Evolutionary conservation across 371 early-diverging fungal species (phyloP), one percentile per base, ranked within the genome.

Genomic region (Circinella minor): DNA sequence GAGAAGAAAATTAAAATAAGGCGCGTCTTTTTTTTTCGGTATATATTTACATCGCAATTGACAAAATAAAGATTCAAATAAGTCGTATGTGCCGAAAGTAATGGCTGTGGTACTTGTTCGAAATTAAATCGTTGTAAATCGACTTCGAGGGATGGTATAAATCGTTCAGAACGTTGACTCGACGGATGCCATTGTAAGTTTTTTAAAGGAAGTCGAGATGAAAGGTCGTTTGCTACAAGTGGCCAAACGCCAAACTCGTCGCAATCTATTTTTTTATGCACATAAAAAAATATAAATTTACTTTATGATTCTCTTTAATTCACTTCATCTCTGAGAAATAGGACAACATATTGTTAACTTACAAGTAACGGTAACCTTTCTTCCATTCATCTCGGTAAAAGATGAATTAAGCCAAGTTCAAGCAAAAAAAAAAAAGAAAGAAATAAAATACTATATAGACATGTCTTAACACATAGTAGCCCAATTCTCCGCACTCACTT

Each of bases 121-220:
- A 77, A 68, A 18, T 77, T 82, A 71, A 90, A 94, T 6, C 89
- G 87, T 66, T 85, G 88, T 36, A 94, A 68, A 55, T 92, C 91
- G 1, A 94, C 86, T 63, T 92, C 91, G 15, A 96, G 80, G 34
- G 81, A 79, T 49, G 80, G 77, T 51, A 89, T 85, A 27, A 86
- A 74, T 36, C 92, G 86, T 46, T 83, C 86, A 36, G 90, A 77
- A 46, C 90, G 85, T 68, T 88, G 86, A 67, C 88, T 86, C 20
- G 93, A 90, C 18, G 93, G 90, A 68, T 91, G 90, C 95, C 96
- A 97, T 48, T 88, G 83, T 18, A 97, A 74, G 73, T 93, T 93
- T 51, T 91, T 88, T 57, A 97, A 86, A 9, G 98, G 98, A 49
- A 96, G 86, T 20, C 92, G 85, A 27, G 87, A 79, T 36, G 77